Percentiles rank a stretch among this genome's conserved stretches.
These are phyloP conservation scores for Arthroderma sp. DNA, from an alignment of 2,329 filamentous ascomycete genomes.

Conservation along the genomic window DNA sequence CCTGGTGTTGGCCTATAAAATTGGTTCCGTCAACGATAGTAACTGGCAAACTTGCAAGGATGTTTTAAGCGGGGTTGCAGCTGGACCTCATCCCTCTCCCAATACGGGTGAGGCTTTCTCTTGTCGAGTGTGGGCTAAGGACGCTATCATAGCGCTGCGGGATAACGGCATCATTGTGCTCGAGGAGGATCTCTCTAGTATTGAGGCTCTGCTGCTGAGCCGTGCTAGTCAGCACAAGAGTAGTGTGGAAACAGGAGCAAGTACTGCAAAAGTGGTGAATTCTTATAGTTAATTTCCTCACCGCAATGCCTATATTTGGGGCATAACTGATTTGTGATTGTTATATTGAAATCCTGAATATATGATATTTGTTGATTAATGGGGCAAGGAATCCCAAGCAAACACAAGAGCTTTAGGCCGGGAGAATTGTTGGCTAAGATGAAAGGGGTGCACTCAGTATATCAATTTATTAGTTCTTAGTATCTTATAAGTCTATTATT, in stretches of 20 bases:
- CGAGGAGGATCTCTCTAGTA: neutral
- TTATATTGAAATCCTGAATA: too few species aligned
- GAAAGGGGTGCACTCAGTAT: too few species aligned
- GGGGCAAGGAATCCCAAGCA: too few species aligned
- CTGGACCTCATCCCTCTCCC: slow-evolving; percentile 1
- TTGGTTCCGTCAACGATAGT: slow-evolving; percentile 4
- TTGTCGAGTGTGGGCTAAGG: slow-evolving; percentile 7
- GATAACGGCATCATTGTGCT: slow-evolving; percentile 8
- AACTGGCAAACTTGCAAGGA: slow-evolving; percentile 2
- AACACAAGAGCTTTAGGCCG: too few species aligned
- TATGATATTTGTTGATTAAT: too few species aligned
- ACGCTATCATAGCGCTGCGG: slow-evolving; percentile 6
- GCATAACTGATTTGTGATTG: too few species aligned
- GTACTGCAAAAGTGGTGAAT: neutral
- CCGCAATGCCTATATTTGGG: too few species aligned
- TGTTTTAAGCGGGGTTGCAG: neutral
- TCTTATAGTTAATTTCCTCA: too few species aligned
- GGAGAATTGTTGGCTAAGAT: too few species aligned
- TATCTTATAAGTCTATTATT: too few species aligned
- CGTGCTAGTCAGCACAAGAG: neutral
- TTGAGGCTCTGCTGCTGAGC: neutral
- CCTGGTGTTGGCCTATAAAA: slow-evolving; percentile 5
- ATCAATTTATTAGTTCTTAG: too few species aligned
- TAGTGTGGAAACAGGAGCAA: neutral
- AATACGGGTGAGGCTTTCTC: slow-evolving; percentile 8